Evolutionary conservation across 805 yeast genomes (phyloP).

Genomic region (Maudiozyma saulgeensis): DNA sequence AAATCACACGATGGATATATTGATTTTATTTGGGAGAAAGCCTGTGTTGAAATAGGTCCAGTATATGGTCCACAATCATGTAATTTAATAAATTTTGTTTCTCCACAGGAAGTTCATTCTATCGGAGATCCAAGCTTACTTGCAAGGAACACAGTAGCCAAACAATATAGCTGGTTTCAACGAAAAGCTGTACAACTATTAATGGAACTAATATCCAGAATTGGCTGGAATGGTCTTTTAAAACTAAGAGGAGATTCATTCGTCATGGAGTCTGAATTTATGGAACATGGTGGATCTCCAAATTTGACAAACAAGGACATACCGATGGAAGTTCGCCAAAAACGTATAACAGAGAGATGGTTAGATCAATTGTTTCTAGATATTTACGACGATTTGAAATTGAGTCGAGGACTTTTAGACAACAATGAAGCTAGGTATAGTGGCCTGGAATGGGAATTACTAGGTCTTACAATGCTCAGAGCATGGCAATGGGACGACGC

Average conservation of each 20-base stretch:
- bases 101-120: constrained; percentile 22
- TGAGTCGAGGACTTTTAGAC: constrained; percentile 23
- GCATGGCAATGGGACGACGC: constrained; percentile 41
- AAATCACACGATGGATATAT: constrained; percentile 18
- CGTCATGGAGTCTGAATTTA: constrained; percentile 69
- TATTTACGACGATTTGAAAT: constrained; percentile 28
- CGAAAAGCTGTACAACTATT: constrained; percentile 55
- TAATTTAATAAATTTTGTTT: constrained; percentile 24
- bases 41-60: constrained; percentile 23
- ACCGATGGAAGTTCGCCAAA: constrained; percentile 16
- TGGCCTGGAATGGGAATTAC: constrained; percentile 66
- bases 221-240: constrained; percentile 80
- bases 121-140: constrained; percentile 19
- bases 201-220: constrained; percentile 51
- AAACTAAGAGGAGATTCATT: constrained; percentile 59
- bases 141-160: constrained; percentile 22
- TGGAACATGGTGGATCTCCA: constrained; percentile 3
- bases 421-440: constrained; percentile 37
- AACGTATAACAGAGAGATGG: constrained; percentile 29
- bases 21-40: constrained; percentile 18
- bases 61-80: constrained; percentile 25
- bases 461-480: constrained; percentile 47
- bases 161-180: constrained; percentile 22
- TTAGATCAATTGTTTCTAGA: constrained; percentile 27
- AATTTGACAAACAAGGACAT: constrained; percentile 7